A percentile compares a stretch with the other conserved stretches of the same genome.
phyloP scores from a whole-genome alignment of 331 rosid genomes.

The Acacia pycnantha region DNA sequence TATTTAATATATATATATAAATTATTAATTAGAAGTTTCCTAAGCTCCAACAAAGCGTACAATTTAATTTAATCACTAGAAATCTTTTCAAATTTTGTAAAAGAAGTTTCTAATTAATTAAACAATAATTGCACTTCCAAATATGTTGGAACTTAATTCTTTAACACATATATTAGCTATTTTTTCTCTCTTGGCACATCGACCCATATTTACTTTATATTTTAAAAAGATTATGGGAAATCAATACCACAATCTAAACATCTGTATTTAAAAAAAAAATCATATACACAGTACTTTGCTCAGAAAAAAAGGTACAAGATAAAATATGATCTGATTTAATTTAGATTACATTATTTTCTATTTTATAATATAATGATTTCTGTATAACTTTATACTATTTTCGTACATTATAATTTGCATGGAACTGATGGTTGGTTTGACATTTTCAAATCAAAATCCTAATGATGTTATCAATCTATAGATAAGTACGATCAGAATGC shows the following conservation, averaged over 20 bases:
- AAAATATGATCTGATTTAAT: not conserved
- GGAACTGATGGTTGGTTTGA: not conserved
- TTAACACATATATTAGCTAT: not conserved
- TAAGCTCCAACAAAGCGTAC: constrained; percentile 36
- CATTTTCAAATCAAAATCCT: not conserved
- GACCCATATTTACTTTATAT: constrained; percentile 24
- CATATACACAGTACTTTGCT: not conserved
- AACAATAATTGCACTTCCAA: constrained; percentile 64
- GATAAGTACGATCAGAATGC: not conserved
- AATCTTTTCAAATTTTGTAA: constrained; percentile 35
- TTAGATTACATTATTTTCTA: not conserved
- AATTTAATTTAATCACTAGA: constrained; percentile 27
- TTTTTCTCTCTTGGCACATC: constrained; percentile 31
- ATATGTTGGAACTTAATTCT: constrained; percentile 57
- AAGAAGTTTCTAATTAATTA: constrained; percentile 44
- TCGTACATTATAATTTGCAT: not conserved
- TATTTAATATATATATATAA: constrained; percentile 14
- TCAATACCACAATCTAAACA: constrained; percentile 16
- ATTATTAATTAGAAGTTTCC: constrained; percentile 33
- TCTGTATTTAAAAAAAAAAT: not conserved
- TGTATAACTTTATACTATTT: not conserved
- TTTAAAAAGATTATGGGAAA: constrained; percentile 1
- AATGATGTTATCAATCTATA: not conserved
- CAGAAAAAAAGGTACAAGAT: constrained; percentile 10
- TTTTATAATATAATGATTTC: not conserved